Percentiles rank a stretch among this genome's conserved stretches.
Conservation (phyloP, 371 early-diverging fungal species). For the Mortierella sp. region DNA sequence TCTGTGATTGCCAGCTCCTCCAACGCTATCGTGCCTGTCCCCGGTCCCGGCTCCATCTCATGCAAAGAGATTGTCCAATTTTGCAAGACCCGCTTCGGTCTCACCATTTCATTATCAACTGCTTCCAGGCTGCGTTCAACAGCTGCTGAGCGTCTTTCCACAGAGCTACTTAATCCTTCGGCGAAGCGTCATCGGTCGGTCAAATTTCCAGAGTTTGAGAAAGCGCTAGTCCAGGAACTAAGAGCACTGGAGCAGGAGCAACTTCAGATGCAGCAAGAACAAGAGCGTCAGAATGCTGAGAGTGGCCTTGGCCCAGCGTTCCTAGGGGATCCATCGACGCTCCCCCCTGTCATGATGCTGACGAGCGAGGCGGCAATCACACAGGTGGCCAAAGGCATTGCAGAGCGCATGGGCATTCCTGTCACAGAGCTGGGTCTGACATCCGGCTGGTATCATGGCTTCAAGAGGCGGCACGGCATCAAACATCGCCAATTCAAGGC, state of each 20-base stretch:
- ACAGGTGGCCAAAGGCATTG: slow-evolving; percentile 53
- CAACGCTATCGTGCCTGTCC: slow-evolving; percentile 18
- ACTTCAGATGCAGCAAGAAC: slow-evolving; percentile 51
- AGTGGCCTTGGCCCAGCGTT: too few species aligned
- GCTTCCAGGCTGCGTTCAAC: slow-evolving; percentile 49
- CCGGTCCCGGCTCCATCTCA: slow-evolving; percentile 37
- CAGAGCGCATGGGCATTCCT: slow-evolving; percentile 53
- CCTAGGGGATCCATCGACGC: slow-evolving; percentile 1
- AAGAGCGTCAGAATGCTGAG: slow-evolving; percentile 16
- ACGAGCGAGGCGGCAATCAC: slow-evolving; percentile 54
- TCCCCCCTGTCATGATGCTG: slow-evolving; percentile 49
- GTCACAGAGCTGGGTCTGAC: slow-evolving; percentile 50
- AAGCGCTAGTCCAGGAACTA: slow-evolving; percentile 48
- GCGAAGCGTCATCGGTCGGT: slow-evolving; percentile 54
- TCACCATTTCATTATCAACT: slow-evolving; percentile 51
- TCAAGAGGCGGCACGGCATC: slow-evolving; percentile 53
- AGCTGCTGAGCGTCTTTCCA: slow-evolving; percentile 48
- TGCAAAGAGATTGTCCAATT: slow-evolving; percentile 55
- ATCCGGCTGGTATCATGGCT: slow-evolving; percentile 54
- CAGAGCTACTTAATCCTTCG: slow-evolving; percentile 47
- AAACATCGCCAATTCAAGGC: slow-evolving; percentile 51
- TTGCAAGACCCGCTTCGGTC: slow-evolving; percentile 53
- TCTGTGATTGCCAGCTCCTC: slow-evolving; percentile 17
- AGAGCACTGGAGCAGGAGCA: slow-evolving; percentile 51
- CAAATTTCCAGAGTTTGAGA: slow-evolving; percentile 54